Evolutionary conservation across 768 basidiomycete genomes (phyloP), one percentile per base, ranked within the genome.

Genomic region (Tremella mesenterica): DNA sequence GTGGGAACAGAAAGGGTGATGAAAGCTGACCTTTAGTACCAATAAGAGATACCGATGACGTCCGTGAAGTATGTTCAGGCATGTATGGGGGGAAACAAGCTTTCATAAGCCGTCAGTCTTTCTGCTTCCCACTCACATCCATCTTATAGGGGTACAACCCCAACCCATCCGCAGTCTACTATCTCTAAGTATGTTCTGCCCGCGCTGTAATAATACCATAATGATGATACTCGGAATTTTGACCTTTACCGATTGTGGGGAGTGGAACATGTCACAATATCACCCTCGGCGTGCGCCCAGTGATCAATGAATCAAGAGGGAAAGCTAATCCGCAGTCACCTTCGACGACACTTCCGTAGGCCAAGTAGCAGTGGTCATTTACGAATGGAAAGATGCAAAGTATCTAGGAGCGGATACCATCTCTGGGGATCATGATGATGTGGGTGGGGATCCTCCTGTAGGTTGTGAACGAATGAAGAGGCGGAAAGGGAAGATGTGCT

Each of bases 351-450:
- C 78, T 4, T 90, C 90, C 2, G 77, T 83, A 63, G 93, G 93
- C 31, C 87, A 93, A 73, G 77, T 95, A 18, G 88, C 93, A 25
- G 83, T 95, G 79, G 86, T 93, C 49, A 82, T 99, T 21, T 99
- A 96, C 67, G 93, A 97, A 75, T 99, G 92, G 92, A 71, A 78
- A 26, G 95, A 99, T 67, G 83, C 83, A 48, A 75, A 78, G 43
- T 91, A 87, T 69, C 79, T 99, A 2, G 95, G 95, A 3, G 67
- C 73, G 4, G 64, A 70, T 3, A 65, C 70, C 0, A n/a, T n/a
- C n/a, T 5, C 38, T 23, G 38, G 38, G n/a, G 67, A 66, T 2
- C 71, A 62, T 59, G 67, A 68, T 44, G 52, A 39, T 39, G 64
- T 47, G 58, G 53, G 71, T 71, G 61, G 56, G 36, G 57, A 49